phyloP scores from a whole-genome alignment of 805 yeast genomes.

The Metschnikowia hibisci region DNA sequence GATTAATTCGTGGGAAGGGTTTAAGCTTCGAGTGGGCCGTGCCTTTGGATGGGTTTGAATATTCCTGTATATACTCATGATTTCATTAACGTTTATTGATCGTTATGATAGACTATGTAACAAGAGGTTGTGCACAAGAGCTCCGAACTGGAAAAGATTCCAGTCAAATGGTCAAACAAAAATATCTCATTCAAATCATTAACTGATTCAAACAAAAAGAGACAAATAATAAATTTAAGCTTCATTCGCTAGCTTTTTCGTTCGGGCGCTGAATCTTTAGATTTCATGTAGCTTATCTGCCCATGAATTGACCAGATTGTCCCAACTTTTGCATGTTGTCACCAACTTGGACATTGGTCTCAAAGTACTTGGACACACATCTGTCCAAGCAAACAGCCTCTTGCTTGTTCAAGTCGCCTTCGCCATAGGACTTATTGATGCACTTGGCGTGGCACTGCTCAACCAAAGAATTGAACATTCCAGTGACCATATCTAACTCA shows the following conservation, averaged over 20 bases:
- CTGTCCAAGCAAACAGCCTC: conserved; percentile 90
- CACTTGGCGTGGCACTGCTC: conserved; percentile 88
- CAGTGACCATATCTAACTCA: conserved; percentile 94
- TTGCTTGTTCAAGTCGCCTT: conserved; percentile 70
- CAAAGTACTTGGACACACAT: conserved; percentile 94
- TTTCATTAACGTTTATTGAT: conserved; percentile 1
- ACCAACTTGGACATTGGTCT: conserved; percentile 90
- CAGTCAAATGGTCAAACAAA: no score
- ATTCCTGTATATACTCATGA: conserved; percentile 3
- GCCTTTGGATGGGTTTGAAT: conserved; percentile 46
- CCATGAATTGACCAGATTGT: conserved; percentile 45
- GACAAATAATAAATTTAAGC: no score
- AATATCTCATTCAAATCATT: no score
- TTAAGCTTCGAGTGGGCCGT: conserved; percentile 59
- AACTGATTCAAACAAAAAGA: no score
- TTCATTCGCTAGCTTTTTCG: no score
- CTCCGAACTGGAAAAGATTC: not conserved
- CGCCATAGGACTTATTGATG: conserved; percentile 60
- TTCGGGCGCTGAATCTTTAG: no score
- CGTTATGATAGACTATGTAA: conserved; percentile 4
- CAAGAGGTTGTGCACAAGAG: not conserved
- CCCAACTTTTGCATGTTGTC: conserved; percentile 57
- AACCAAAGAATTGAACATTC: conserved; percentile 90
- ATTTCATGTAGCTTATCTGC: conserved; percentile 28
- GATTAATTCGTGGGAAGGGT: conserved; percentile 75